These are phyloP conservation scores for Paradendryphiella salina DNA, from an alignment of 2,329 filamentous ascomycete species.

Conservation along the genomic window DNA sequence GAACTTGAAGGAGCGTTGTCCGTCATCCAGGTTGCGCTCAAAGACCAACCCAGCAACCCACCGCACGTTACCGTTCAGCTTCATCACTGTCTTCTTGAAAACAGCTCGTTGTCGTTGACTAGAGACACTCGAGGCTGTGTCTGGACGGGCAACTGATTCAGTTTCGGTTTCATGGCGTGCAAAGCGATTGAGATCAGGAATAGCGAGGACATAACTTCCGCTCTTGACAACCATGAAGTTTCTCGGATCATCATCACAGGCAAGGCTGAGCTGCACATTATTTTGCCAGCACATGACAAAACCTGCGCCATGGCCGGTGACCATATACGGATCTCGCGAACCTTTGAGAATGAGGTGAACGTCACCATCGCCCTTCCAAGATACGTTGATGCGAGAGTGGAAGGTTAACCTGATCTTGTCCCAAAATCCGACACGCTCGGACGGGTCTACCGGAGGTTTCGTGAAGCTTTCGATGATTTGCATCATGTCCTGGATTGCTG, in stretches of 20 bases:
- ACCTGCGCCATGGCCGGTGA: conserved; percentile 89
- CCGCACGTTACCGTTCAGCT: conserved; percentile 92
- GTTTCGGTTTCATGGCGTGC: conserved; percentile 66
- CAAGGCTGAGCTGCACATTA: conserved; percentile 85
- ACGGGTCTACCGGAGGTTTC: conserved; percentile 90
- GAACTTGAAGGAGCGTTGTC: conserved; percentile 81
- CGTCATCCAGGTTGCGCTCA: conserved; percentile 75
- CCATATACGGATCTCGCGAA: conserved; percentile 86
- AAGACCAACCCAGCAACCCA: conserved; percentile 92
- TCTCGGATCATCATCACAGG: conserved; percentile 81
- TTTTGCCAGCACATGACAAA: conserved; percentile 99
- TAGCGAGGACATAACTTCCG: conserved; percentile 89
- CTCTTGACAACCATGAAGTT: conserved; percentile 96
- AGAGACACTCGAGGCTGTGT: conserved; percentile 60
- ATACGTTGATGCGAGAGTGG: conserved; percentile 84
- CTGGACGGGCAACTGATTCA: conserved; percentile 59
- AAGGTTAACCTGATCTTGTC: conserved; percentile 95
- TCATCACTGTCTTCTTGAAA: conserved; percentile 99
- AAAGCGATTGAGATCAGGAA: conserved; percentile 90
- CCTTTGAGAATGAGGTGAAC: conserved; percentile 91
- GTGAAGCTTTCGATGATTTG: conserved; percentile 98
- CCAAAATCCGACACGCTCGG: conserved; percentile 95
- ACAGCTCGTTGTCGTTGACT: conserved; percentile 72
- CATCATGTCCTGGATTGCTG: conserved; percentile 99
- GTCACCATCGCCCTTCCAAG: conserved; percentile 95